Conservation (phyloP, 805 yeast genomes). For the Ogataea wickerhamii region DNA sequence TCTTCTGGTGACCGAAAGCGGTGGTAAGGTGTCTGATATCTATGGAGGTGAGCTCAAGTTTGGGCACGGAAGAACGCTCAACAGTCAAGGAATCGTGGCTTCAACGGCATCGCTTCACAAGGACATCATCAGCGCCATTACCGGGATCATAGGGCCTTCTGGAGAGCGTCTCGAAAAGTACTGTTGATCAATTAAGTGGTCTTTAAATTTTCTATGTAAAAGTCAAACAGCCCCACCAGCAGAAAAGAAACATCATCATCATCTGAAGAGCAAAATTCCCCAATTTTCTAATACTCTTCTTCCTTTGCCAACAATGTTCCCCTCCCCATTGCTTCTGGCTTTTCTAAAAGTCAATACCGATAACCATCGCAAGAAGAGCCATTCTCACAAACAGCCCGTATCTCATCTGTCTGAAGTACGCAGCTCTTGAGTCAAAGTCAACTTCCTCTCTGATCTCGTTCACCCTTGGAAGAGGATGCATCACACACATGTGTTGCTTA, state of each 20-base stretch:
- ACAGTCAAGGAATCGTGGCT: conserved; percentile 92
- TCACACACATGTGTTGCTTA: conserved; percentile 96
- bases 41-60: conserved; percentile 72
- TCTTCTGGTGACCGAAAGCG: conserved; percentile 80
- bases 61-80: conserved; percentile 76
- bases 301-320: too few relatives aligned
- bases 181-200: conserved; percentile 13
- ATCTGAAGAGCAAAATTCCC: not conserved
- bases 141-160: conserved; percentile 31
- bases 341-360: conserved; percentile 78
- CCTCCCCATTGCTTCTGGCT: not conserved
- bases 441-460: conserved; percentile 97
- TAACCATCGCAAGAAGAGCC: conserved; percentile 97
- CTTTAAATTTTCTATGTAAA: too few relatives aligned
- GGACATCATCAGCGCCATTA: conserved; percentile 48
- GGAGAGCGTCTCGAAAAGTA: conserved; percentile 31
- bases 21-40: conserved; percentile 87
- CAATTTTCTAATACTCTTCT: too few relatives aligned
- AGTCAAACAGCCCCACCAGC: too few relatives aligned
- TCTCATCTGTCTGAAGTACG: conserved; percentile 99
- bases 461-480: conserved; percentile 99
- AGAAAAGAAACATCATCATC: too few relatives aligned
- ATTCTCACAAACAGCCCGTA: conserved; percentile 97
- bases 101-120: conserved; percentile 50
- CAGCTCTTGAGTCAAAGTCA: conserved; percentile 98